Conservation (phyloP, 306 rosid genomes). For the Betula pendula region DNA sequence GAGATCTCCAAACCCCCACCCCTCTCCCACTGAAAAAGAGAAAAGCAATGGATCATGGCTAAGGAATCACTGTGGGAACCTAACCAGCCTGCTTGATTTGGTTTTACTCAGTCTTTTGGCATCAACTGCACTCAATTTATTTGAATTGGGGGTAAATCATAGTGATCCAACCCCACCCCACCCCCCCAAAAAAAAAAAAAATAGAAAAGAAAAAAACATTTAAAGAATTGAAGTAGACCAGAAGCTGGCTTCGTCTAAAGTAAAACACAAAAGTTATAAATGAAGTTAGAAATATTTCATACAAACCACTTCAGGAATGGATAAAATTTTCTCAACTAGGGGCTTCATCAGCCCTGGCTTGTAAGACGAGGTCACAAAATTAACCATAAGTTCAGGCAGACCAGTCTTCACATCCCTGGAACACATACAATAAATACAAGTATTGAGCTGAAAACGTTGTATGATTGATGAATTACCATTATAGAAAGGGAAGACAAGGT, state of each 20-base stretch:
- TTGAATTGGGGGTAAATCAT: not conserved
- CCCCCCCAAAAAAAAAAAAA: not conserved
- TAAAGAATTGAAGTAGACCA: not conserved
- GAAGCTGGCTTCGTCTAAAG: not conserved
- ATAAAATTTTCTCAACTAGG: conserved; percentile 64
- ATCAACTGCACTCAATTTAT: not conserved
- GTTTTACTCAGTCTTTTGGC: not conserved
- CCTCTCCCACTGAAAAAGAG: not conserved
- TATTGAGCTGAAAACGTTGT: not conserved
- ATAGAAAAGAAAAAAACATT: not conserved
- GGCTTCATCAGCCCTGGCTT: conserved; percentile 71
- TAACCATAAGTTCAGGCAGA: conserved; percentile 86
- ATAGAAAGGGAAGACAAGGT: conserved; percentile 5
- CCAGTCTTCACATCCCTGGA: conserved; percentile 66
- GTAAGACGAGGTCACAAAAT: conserved; percentile 91
- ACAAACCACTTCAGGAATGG: conserved; percentile 92
- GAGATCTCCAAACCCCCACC: not conserved
- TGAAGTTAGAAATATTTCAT: conserved; percentile 13
- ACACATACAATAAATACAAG: conserved; percentile 24
- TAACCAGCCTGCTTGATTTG: not conserved
- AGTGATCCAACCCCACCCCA: not conserved
- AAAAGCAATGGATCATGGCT: not conserved
- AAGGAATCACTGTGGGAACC: not conserved
- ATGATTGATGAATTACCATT: not conserved
- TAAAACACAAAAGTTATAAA: conserved; percentile 22